Evolutionary conservation across 441 rosid species (phyloP), one percentile per base, ranked within the genome.

Genomic region (Francoa sonchifolia): DNA sequence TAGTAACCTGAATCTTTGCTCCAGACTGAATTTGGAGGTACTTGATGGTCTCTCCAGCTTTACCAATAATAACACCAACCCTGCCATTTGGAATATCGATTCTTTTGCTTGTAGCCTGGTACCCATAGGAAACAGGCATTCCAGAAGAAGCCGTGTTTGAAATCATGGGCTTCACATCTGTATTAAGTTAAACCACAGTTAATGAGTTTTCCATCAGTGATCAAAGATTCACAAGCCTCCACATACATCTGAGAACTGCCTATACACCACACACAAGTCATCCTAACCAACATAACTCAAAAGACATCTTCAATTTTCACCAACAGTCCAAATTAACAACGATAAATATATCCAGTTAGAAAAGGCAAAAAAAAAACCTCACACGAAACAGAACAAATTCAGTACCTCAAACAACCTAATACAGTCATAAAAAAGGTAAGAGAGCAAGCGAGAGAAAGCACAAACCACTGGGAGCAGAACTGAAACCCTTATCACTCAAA

Each of bases 31-130:
- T 55, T 55, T 90, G 99, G 50, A 86, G 95, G 69, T 69, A 69
- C 63, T 90, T 90, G 27, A 90, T 90, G 16, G 99, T 90, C 57
- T 90, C 99, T 13, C 99, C 99, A 37, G 78, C 77, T 71, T 82
- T 90, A 0, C 99, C 99, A 63, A 90, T 90, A 18, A 90, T 80
- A 48, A 90, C 99, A 44, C 99, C 99, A 53, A 90, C 96, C 73
- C 96, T 76, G 39, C 66, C 86, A 47, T 80, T 82, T 11, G 99
- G 99, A 55, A 90, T 62, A 26, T 82, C 96, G 52, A 90, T 86
- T 71, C 67, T 90, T 57, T 82, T 90, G 49, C 82, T 80, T 4
- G 82, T 41, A 13, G 80, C 79, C 56, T 78, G 71, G 59, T 50
- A 77, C 31, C 79, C 83, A 56, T 85, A 82, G 0, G 94, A 76